Percentiles rank a stretch among this genome's conserved stretches.
phyloP scores from a whole-genome alignment of 2,329 filamentous ascomycete genomes.

The Paecilomyces variotii region DNA sequence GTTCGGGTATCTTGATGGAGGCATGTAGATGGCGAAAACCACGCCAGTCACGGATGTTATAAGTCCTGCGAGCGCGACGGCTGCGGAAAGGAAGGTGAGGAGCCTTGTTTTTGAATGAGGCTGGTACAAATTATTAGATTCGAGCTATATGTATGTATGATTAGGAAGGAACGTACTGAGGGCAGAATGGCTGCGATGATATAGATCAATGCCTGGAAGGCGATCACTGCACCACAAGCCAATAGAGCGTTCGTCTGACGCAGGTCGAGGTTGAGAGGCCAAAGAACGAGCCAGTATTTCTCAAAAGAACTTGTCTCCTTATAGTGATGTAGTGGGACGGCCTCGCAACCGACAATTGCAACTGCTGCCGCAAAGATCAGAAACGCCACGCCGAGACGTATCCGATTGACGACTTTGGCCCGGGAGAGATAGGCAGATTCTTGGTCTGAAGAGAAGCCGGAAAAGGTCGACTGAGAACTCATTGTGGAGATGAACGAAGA shows the following conservation, averaged over 20 bases:
- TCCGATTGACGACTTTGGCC: constrained; percentile 23
- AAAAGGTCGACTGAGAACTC: constrained; percentile 18
- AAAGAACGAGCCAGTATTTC: constrained; percentile 27
- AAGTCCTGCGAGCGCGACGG: constrained; percentile 27
- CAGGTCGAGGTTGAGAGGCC: constrained; percentile 36
- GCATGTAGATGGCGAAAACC: constrained; percentile 25
- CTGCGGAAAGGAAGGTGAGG: constrained; percentile 25
- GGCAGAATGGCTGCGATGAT: constrained; percentile 24
- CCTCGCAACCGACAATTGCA: constrained; percentile 28
- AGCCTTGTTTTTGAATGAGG: constrained; percentile 26
- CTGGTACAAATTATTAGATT: constrained; percentile 10
- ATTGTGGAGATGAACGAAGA: constrained; percentile 12
- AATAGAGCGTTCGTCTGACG: constrained; percentile 31
- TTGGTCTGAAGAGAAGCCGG: constrained; percentile 26
- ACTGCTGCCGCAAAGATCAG: constrained; percentile 22
- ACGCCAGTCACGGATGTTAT: constrained; percentile 26
- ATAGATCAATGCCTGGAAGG: constrained; percentile 24
- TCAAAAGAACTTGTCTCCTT: constrained; percentile 27
- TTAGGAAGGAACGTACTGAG: constrained; percentile 20
- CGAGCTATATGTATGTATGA: neutral
- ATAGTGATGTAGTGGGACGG: constrained; percentile 32
- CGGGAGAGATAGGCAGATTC: constrained; percentile 29
- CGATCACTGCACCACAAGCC: constrained; percentile 29
- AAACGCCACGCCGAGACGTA: constrained; percentile 25
- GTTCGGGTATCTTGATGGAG: constrained; percentile 18